phyloP scores from a whole-genome alignment of 2,329 filamentous ascomycete species.

The Dendrostoma leiphaemia region DNA sequence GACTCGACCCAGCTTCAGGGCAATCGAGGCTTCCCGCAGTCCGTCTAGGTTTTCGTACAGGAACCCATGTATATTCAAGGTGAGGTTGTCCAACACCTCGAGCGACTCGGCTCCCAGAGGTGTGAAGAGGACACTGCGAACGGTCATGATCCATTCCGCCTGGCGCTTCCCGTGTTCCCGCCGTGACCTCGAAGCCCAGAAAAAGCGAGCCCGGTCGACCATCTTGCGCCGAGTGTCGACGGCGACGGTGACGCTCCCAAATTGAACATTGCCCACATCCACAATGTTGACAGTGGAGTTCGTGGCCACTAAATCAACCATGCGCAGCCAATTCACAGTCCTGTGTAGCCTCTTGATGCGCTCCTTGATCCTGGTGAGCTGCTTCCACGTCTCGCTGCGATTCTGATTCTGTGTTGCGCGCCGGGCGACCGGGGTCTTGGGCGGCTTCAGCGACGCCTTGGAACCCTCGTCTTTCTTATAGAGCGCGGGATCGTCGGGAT shows the following conservation, averaged over 20 bases:
- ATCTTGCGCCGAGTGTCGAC: slow-evolving; percentile 91
- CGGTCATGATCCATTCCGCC: slow-evolving; percentile 89
- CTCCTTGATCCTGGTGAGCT: slow-evolving; percentile 76
- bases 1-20: slow-evolving; percentile 85
- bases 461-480: slow-evolving; percentile 19
- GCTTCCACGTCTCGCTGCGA: slow-evolving; percentile 76
- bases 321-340: slow-evolving; percentile 81
- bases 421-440: slow-evolving; percentile 29
- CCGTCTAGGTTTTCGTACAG: slow-evolving; percentile 83
- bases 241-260: slow-evolving; percentile 80
- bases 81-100: slow-evolving; percentile 84
- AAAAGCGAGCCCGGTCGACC: slow-evolving; percentile 85
- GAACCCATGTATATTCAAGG: slow-evolving; percentile 87
- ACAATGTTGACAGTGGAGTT: slow-evolving; percentile 75
- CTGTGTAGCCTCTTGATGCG: slow-evolving; percentile 81
- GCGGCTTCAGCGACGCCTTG: slow-evolving; percentile 21
- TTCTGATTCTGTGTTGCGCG: slow-evolving; percentile 30
- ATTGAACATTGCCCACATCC: slow-evolving; percentile 79
- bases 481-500: slow-evolving; percentile 19
- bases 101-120: slow-evolving; percentile 80
- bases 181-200: slow-evolving; percentile 69
- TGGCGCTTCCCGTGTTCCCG: slow-evolving; percentile 61
- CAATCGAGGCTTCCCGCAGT: slow-evolving; percentile 83
- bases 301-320: slow-evolving; percentile 85
- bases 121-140: slow-evolving; percentile 85